Percentiles rank a stretch among this genome's conserved stretches.
Evolutionary conservation across 371 early-diverging fungal species (phyloP).

Genomic region (Paraphysoderma sedebokerense): DNA sequence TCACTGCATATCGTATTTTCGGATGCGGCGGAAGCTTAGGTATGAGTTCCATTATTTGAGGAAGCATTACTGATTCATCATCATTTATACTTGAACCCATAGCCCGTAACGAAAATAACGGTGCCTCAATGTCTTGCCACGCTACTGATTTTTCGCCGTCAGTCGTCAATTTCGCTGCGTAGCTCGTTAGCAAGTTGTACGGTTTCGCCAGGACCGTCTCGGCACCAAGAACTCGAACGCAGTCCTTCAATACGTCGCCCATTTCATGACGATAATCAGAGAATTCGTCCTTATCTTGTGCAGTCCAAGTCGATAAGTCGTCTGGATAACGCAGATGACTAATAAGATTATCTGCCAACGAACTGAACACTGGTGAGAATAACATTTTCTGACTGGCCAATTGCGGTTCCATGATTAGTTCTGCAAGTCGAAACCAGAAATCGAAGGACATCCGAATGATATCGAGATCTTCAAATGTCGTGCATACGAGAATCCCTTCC

Average conservation of each 20-base stretch:
- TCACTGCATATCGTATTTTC: slow-evolving; percentile 83
- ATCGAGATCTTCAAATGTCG: slow-evolving; percentile 42
- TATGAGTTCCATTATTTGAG: slow-evolving; percentile 73
- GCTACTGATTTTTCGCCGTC: slow-evolving; percentile 11
- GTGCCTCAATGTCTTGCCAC: slow-evolving; percentile 91
- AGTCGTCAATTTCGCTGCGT: slow-evolving; percentile 13
- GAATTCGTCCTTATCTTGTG: slow-evolving; percentile 81
- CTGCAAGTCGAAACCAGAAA: slow-evolving; percentile 70
- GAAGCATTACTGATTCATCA: slow-evolving; percentile 58
- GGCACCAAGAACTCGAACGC: slow-evolving; percentile 60
- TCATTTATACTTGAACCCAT: slow-evolving; percentile 70
- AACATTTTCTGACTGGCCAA: slow-evolving; percentile 21
- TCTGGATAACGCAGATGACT: slow-evolving; percentile 63
- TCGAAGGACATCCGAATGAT: slow-evolving; percentile 62
- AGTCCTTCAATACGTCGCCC: slow-evolving; percentile 93
- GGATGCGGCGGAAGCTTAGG: slow-evolving; percentile 63
- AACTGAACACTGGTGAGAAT: slow-evolving; percentile 42
- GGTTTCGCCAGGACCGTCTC: slow-evolving; percentile 55
- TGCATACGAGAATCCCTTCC: slow-evolving; percentile 53
- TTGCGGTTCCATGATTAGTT: slow-evolving; percentile 30
- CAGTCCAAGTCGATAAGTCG: slow-evolving; percentile 47
- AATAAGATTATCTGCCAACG: slow-evolving; percentile 62
- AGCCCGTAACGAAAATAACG: slow-evolving; percentile 75
- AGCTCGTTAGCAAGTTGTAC: slow-evolving; percentile 19
- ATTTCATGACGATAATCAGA: slow-evolving; percentile 84